Conservation (phyloP, 148 eudicot species). For the Rhododendron mucronatum region DNA sequence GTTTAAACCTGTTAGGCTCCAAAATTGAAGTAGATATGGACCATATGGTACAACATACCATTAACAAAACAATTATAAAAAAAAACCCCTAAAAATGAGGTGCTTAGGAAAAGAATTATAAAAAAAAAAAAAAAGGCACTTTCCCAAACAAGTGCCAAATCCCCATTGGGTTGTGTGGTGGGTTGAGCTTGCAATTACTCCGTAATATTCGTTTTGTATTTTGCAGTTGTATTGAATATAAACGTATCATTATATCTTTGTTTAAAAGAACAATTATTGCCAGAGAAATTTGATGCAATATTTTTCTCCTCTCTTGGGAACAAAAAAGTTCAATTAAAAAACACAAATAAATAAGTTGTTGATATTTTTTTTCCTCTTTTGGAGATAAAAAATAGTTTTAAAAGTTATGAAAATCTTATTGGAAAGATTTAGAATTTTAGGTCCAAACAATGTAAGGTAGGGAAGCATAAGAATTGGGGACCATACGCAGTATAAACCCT, state of each 20-base stretch:
- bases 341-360: neutral
- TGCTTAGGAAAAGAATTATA: no score
- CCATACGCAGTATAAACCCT: neutral
- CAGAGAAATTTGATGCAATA: no score
- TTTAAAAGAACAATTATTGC: no score
- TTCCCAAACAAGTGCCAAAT: neutral
- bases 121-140: no score
- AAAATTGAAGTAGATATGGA: neutral
- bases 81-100: neutral
- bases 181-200: neutral
- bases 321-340: neutral
- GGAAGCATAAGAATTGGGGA: neutral
- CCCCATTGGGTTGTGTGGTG: no score
- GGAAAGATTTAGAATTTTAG: neutral
- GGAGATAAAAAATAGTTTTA: neutral
- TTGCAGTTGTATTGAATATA: neutral
- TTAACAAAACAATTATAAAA: no score
- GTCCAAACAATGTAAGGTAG: neutral
- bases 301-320: neutral
- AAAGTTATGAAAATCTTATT: neutral
- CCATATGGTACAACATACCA: no score
- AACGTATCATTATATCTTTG: neutral
- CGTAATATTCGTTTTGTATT: neutral
- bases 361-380: neutral
- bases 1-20: neutral